Evolutionary conservation across 164 flowering plant genomes (phyloP).

Genomic region (Stephania yunnanensis): DNA sequence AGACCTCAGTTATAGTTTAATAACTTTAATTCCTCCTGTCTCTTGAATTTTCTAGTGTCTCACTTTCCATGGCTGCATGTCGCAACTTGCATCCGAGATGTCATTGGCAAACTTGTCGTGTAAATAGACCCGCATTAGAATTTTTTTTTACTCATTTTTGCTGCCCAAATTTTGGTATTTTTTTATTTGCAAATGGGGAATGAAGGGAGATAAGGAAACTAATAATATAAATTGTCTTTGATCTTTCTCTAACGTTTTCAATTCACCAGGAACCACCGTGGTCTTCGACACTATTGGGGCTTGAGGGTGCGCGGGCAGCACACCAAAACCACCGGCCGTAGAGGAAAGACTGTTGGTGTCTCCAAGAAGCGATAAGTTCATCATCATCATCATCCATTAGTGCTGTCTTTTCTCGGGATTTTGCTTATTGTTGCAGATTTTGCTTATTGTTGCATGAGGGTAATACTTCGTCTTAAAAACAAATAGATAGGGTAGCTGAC

Average conservation of each 20-base stretch:
- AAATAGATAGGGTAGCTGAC: neutral
- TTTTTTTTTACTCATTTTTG: too few relatives aligned
- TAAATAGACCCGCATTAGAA: too few relatives aligned
- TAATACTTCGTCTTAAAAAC: neutral
- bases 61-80: too few relatives aligned
- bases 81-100: too few relatives aligned
- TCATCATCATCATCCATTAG: neutral
- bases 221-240: neutral
- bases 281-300: slow-evolving; percentile 70
- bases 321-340: slow-evolving; percentile 64
- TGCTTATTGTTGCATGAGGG: neutral
- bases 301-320: slow-evolving; percentile 68
- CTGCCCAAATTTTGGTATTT: too few relatives aligned
- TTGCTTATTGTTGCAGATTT: neutral
- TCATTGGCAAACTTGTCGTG: too few relatives aligned
- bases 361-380: slow-evolving; percentile 49
- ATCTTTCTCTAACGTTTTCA: neutral
- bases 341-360: slow-evolving; percentile 72
- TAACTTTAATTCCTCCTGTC: too few relatives aligned
- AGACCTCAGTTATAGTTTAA: too few relatives aligned
- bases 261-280: slow-evolving; percentile 43
- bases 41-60: too few relatives aligned
- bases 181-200: too few relatives aligned
- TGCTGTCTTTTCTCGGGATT: neutral
- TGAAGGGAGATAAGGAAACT: too few relatives aligned